phyloP scores from a whole-genome alignment of 31 red algal species.

The Bonnemaisonia californica region DNA sequence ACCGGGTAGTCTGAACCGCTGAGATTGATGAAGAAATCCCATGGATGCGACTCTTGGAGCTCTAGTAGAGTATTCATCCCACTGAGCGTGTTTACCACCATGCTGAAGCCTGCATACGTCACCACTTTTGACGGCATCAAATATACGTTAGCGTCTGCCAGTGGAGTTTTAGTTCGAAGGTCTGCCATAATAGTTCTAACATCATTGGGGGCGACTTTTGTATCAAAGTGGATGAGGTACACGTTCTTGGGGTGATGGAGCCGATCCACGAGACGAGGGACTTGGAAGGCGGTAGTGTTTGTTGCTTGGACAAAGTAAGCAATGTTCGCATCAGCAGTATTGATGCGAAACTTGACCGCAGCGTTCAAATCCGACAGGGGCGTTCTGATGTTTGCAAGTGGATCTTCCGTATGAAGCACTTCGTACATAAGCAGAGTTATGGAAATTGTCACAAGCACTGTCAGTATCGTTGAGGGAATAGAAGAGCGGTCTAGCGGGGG shows the following conservation, averaged over 20 bases:
- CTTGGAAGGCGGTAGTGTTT: constrained; percentile 25
- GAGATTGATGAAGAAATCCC: constrained; percentile 89
- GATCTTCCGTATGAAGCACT: no score
- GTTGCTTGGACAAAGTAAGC: constrained; percentile 83
- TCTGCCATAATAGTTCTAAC: not conserved
- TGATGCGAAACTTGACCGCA: no score
- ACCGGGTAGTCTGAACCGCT: constrained; percentile 84
- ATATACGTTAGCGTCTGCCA: constrained; percentile 48
- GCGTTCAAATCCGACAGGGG: no score
- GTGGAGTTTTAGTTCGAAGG: not conserved
- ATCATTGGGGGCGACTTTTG: constrained; percentile 28
- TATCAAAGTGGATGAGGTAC: constrained; percentile 80
- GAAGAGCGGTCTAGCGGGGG: no score
- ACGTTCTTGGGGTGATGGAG: constrained; percentile 77
- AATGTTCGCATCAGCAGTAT: constrained; percentile 41
- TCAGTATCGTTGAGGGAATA: no score
- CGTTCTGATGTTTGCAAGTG: no score
- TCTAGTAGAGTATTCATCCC: constrained; percentile 55
- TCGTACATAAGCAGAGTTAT: no score
- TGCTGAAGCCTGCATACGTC: constrained; percentile 76
- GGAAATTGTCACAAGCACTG: no score
- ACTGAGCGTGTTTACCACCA: constrained; percentile 76
- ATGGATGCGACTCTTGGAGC: not conserved
- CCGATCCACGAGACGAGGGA: constrained; percentile 60
- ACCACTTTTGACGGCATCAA: constrained; percentile 54